Base-by-base conservation (phyloP, 306 rosid species). In the Purshia tridentata region DNA sequence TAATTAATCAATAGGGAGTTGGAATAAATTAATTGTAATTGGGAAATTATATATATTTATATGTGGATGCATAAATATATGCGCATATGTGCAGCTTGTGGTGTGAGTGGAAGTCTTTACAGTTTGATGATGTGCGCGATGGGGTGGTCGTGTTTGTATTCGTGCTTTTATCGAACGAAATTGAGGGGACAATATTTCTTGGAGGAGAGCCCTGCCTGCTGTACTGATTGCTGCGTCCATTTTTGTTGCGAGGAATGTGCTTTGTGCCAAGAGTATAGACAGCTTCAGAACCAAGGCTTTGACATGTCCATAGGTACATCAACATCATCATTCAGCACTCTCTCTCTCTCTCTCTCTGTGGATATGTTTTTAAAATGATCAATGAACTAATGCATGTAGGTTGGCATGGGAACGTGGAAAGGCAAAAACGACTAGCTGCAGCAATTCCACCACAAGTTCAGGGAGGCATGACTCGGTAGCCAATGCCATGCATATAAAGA, bases 351-450 rank as follows among this genome's bases (percentile, higher is more conserved):
- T 29, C 35, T 29, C 35, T 29, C 35, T 29, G 2, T 29, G 35
- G 35, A 29, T 29, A 2, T 29, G 35, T 29, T 29, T 29, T 29
- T 29, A 1, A 2, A 29, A 29, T 29, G 35, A 29, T 29, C 35
- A 29, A 29, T 29, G 35, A 3, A 1, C 35, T 29, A 29, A 29
- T 29, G 35, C 35, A 29, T 29, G 35, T 29, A 29, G 90, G 90
- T n/a, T 84, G 91, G 89, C 78, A 84, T 41, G 89, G 84, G 13
- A 87, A 87, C 63, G 77, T 70, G 46, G 77, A 81, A 64, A 84
- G 84, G 77, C 82, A 76, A 70, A 82, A 72, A 71, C 65, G 84
- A 39, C 73, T 76, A 14, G 85, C 82, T 6, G 54, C 71, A 42
- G 77, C 52, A 29, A 55, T 16, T 69, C 81, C 69, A 41, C 81